Evolutionary conservation across 208 protist species (phyloP).

Genomic region (Crithidia mellificae): DNA sequence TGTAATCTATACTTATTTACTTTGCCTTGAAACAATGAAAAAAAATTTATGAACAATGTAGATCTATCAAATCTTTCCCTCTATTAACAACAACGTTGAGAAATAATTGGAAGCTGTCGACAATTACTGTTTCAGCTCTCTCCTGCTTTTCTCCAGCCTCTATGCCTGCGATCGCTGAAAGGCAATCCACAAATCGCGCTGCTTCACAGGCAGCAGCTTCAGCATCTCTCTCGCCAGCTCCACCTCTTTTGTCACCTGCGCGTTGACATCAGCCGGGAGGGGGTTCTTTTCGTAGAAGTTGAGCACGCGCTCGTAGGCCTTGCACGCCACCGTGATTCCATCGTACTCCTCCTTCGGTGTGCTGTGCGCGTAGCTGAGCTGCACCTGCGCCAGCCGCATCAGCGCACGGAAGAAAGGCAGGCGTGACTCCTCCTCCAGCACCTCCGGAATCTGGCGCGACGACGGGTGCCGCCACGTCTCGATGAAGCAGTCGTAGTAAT

Average conservation of each 20-base stretch:
- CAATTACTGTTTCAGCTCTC: no score
- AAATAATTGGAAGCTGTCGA: no score
- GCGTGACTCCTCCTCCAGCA: conserved; percentile 70
- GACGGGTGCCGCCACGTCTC: conserved; percentile 74
- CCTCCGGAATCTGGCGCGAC: conserved; percentile 48
- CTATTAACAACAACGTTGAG: no score
- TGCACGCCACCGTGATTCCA: conserved; percentile 46
- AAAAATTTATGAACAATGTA: no score
- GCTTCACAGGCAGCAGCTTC: conserved; percentile 71
- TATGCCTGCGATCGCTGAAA: conserved; percentile 40
- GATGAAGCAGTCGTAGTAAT: conserved; percentile 74
- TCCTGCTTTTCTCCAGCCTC: not conserved
- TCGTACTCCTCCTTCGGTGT: conserved; percentile 83
- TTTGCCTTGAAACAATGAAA: no score
- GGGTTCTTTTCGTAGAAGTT: conserved; percentile 66
- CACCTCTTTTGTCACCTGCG: conserved; percentile 53
- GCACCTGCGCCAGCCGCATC: conserved; percentile 74
- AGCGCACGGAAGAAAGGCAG: conserved; percentile 78
- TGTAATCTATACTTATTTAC: no score
- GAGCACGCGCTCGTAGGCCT: conserved; percentile 58
- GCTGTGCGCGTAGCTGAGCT: conserved; percentile 43
- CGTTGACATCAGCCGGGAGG: conserved; percentile 19
- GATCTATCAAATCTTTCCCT: no score
- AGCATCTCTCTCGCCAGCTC: conserved; percentile 71
- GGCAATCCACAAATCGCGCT: conserved; percentile 59